phyloP scores from a whole-genome alignment of 1,139 yeast species.

The Hemisphaericaspora subhashii region DNA sequence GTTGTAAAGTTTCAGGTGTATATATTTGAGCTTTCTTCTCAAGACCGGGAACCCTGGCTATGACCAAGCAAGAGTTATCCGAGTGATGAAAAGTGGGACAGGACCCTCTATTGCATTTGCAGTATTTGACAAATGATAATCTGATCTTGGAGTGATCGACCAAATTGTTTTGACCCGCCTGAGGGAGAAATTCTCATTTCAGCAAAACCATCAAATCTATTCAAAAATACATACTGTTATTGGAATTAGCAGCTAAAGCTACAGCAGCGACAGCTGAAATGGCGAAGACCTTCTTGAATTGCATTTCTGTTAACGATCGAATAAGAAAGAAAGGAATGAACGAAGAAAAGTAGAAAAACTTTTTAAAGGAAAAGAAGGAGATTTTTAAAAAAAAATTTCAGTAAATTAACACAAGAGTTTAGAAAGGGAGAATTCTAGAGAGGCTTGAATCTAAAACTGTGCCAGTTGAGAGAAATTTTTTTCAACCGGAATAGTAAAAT shows the following conservation, averaged over 20 bases:
- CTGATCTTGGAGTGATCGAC: no score
- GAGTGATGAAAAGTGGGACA: no score
- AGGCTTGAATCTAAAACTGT: no score
- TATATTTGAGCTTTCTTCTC: no score
- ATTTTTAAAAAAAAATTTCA: slow-evolving; percentile 3
- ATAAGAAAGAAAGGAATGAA: slow-evolving; percentile 4
- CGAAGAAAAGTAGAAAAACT: neutral
- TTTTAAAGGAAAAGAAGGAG: slow-evolving; percentile 1
- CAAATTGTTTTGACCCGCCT: no score
- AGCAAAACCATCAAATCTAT: neutral
- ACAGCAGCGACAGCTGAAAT: slow-evolving; percentile 47
- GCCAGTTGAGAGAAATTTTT: no score
- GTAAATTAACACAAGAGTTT: slow-evolving; percentile 2
- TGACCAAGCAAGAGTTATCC: no score
- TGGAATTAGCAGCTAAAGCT: slow-evolving; percentile 39
- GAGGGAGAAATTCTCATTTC: neutral
- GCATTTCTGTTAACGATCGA: slow-evolving; percentile 31
- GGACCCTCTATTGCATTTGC: no score
- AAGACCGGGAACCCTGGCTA: no score
- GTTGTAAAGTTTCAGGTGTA: no score
- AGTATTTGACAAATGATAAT: no score
- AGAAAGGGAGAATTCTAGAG: neutral
- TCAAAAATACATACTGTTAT: slow-evolving; percentile 43
- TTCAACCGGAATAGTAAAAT: no score
- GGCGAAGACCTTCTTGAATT: slow-evolving; percentile 49